Evolutionary conservation across 1,284 basidiomycete species (phyloP), one percentile per base, ranked within the genome.

Genomic region (Cryptococcus neoformans): DNA sequence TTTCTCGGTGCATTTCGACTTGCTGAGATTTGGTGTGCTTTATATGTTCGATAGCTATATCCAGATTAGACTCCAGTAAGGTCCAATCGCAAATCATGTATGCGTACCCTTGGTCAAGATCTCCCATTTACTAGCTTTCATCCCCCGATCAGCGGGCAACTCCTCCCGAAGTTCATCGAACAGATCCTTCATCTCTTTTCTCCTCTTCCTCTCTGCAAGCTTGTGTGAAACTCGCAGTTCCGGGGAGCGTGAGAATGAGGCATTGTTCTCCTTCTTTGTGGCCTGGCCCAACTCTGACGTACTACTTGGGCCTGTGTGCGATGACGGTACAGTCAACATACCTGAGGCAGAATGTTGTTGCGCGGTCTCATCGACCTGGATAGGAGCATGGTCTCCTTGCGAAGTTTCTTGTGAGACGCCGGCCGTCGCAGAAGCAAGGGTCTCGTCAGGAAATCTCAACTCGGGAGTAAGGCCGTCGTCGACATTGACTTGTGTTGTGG

Each of bases 41-140:
- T 54, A 95, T 88, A 78, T 53, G 52, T 73, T 94, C 92, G 72
- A 94, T 90, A 34, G 92, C 92, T 92, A 21, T 16, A 42, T 28
- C 28, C 28, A 36, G 37, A 45, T 8, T 9, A 39, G 39, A 36
- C 28, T 42, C 37, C 54, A 14, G 21, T 14, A 47, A n/a, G 37
- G 21, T 53, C 12, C 35, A 37, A 21, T 12, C 12, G 21, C 14
- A 35, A 10, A n/a, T 28, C n/a, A 11, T 11, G 17, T n/a, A 7
- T 16, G 75, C 81, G 63, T 65, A 90, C 92, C 89, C 85, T 94
- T 93, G 76, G 86, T 92, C 41, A 96, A 79, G 57, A 95, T 94
- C 79, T 96, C 92, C 93, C 92, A 96, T 79, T 97, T 97, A 79
- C 89, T 92, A 17, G 90, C 88, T 74, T 96, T 95, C 86, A 92